Percentiles rank a stretch among this genome's conserved stretches.
These are phyloP conservation scores for Rubroboletus satanas DNA, from an alignment of 768 basidiomycete species.

Conservation along the genomic window DNA sequence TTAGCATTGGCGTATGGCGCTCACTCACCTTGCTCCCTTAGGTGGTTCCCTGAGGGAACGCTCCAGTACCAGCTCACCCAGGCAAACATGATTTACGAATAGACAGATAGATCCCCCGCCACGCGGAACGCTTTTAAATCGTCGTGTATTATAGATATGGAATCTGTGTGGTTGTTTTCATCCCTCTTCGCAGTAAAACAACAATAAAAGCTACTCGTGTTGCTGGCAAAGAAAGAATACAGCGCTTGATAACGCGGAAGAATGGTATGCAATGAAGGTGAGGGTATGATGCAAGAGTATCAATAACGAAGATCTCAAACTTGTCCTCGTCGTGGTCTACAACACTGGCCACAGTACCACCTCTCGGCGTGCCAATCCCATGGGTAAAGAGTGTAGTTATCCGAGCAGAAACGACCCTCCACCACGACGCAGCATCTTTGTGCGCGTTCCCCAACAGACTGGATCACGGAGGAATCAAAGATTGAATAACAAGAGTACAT, in stretches of 20 bases:
- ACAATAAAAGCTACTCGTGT: not conserved
- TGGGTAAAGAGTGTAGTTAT: constrained; percentile 12
- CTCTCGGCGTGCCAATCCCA: constrained; percentile 33
- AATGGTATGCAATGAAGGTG: constrained; percentile 19
- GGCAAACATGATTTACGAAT: constrained; percentile 80
- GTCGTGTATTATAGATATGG: constrained; percentile 21
- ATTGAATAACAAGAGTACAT: not conserved
- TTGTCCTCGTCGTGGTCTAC: constrained; percentile 1
- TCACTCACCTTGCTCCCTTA: constrained; percentile 28
- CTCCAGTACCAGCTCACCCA: constrained; percentile 65
- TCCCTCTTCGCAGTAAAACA: not conserved
- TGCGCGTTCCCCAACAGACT: constrained; percentile 1
- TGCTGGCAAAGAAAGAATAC: constrained; percentile 4
- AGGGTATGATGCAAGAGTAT: constrained; percentile 27
- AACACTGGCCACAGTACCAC: constrained; percentile 6
- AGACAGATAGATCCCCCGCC: constrained; percentile 23
- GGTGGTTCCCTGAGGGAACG: constrained; percentile 90
- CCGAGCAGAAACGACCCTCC: constrained; percentile 8
- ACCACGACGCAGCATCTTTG: constrained; percentile 1
- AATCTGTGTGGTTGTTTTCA: not conserved
- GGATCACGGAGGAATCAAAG: constrained; percentile 3
- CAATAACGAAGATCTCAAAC: not conserved
- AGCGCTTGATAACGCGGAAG: not conserved
- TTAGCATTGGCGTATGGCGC: not conserved
- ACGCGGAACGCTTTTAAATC: not conserved